A percentile compares a stretch with the other conserved stretches of the same genome.
phyloP scores from a whole-genome alignment of 208 protist genomes.

The Naegleria gruberi region DNA sequence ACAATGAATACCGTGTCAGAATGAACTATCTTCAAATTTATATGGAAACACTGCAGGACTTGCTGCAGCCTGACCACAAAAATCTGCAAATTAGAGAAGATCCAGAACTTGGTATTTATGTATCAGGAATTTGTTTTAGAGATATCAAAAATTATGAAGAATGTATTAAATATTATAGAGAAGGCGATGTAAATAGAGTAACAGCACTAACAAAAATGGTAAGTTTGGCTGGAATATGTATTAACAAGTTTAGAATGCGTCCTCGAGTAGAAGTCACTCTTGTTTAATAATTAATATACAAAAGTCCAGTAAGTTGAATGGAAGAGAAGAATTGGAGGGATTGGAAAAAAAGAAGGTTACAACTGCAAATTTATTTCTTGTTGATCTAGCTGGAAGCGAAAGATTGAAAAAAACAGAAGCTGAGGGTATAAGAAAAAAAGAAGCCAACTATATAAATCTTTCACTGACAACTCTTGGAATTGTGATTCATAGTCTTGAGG shows the following conservation, averaged over 20 bases:
- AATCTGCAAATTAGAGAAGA: slow-evolving; percentile 35
- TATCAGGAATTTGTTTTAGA: slow-evolving; percentile 2
- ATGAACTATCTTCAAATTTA: slow-evolving; percentile 30
- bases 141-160: slow-evolving; percentile 3
- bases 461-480: slow-evolving; percentile 48
- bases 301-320: slow-evolving; percentile 18
- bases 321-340: neutral
- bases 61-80: slow-evolving; percentile 17
- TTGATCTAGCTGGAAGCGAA: slow-evolving; percentile 48
- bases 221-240: neutral
- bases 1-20: slow-evolving; percentile 19
- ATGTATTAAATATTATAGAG: neutral
- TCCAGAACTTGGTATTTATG: slow-evolving; percentile 34
- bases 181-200: slow-evolving; percentile 16
- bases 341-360: slow-evolving; percentile 25
- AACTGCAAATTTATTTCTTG: slow-evolving; percentile 30
- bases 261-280: slow-evolving; percentile 19
- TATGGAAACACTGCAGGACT: slow-evolving; percentile 26
- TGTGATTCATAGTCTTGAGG: slow-evolving; percentile 38
- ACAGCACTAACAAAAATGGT: neutral
- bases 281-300: slow-evolving; percentile 27
- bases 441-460: slow-evolving; percentile 43
- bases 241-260: neutral
- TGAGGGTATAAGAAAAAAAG: slow-evolving; percentile 32
- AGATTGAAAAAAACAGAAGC: slow-evolving; percentile 41